Percentiles rank a stretch among this genome's conserved stretches.
Conservation (phyloP, 768 basidiomycete genomes). For the Lentinula lateritia region DNA sequence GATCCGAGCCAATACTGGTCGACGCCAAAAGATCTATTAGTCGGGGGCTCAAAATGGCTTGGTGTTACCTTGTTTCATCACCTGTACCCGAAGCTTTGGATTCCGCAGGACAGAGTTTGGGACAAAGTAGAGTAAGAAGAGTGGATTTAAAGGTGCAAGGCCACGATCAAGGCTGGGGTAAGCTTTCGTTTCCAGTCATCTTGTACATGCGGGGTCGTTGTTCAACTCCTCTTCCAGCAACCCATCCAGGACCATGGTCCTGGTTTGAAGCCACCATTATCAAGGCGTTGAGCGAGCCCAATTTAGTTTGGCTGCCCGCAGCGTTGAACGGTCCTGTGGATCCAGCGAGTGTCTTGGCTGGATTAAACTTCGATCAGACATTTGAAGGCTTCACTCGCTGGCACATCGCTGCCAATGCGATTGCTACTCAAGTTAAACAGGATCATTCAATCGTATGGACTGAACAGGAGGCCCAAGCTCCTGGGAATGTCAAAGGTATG, state of each 20-base stretch:
- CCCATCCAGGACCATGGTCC: not conserved
- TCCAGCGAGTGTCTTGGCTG: not conserved
- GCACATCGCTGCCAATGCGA: not conserved
- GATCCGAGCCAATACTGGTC: not conserved
- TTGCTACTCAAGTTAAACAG: not conserved
- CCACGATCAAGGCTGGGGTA: constrained; percentile 5
- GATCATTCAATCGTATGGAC: not conserved
- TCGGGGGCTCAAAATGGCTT: not conserved
- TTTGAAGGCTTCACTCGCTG: not conserved
- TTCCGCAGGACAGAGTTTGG: not conserved
- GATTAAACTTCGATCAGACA: not conserved
- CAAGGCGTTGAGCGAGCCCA: not conserved
- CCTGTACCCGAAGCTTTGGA: not conserved
- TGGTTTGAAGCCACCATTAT: constrained; percentile 2
- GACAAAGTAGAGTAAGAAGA: not conserved
- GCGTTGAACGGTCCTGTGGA: not conserved
- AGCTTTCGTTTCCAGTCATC: not conserved
- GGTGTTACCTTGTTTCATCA: not conserved
- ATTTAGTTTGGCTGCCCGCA: not conserved
- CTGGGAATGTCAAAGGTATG: not conserved
- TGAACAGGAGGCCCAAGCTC: not conserved
- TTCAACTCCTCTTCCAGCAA: not conserved
- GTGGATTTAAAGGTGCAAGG: not conserved
- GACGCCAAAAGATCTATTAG: not conserved
- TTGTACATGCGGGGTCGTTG: no score